These are phyloP conservation scores for Coelastrella sp. DNA, from an alignment of 139 green algal genomes.

Conservation along the genomic window DNA sequence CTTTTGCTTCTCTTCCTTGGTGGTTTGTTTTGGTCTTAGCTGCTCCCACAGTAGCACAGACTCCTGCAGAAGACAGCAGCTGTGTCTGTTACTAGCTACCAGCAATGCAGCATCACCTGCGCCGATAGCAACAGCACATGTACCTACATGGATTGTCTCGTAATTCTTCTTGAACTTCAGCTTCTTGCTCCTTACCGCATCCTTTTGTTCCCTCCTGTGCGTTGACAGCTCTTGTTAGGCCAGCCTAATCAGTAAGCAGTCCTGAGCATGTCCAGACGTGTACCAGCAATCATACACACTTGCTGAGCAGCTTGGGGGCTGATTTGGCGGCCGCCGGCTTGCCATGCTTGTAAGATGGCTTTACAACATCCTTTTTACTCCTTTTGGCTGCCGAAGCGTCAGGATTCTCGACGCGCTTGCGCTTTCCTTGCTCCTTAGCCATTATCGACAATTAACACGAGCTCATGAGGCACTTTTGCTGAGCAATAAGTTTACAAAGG, in stretches of 20 bases:
- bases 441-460: not conserved
- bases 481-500: not conserved
- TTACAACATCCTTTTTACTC: not conserved
- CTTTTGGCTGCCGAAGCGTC: conserved; percentile 23
- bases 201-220: conserved; percentile 61
- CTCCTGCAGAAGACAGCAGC: conserved; percentile 48
- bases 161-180: conserved; percentile 61
- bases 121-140: not conserved
- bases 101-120: not conserved
- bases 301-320: conserved; percentile 30
- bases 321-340: not conserved
- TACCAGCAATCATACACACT: not conserved
- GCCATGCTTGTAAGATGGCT: conserved; percentile 6
- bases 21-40: conserved; percentile 64
- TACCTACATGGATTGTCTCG: conserved; percentile 57
- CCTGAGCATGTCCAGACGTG: too few relatives aligned
- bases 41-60: conserved; percentile 77
- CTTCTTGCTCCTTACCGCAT: conserved; percentile 52
- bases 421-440: conserved; percentile 11
- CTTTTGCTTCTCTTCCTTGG: conserved; percentile 55
- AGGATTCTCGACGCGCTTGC: not conserved
- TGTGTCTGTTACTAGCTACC: not conserved
- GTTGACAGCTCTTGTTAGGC: not conserved
- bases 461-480: not conserved
- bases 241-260: too few relatives aligned